Conservation (phyloP, 352 stramenopile genomes). For the Pythium insidiosum region DNA sequence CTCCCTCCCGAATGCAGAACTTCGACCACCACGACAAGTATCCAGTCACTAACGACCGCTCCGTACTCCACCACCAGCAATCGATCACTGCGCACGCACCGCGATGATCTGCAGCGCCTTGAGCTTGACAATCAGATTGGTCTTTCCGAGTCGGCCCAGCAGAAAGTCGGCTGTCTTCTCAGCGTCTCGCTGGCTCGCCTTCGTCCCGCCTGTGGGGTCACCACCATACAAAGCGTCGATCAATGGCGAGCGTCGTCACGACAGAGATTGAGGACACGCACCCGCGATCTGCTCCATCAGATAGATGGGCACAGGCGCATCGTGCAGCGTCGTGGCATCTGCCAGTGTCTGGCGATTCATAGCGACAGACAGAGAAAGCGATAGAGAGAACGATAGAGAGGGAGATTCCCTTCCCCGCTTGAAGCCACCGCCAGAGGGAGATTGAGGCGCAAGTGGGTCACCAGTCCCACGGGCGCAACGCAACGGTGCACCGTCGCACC, state of each 20-base stretch:
- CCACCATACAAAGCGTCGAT: slow-evolving; percentile 2
- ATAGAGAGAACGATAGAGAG: no score
- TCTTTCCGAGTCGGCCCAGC: slow-evolving; percentile 65
- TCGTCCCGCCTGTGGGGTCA: slow-evolving; percentile 40
- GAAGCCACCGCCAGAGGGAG: no score
- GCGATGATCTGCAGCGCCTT: slow-evolving; percentile 83
- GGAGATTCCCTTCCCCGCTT: no score
- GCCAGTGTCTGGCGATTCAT: slow-evolving; percentile 80
- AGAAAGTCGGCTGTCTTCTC: slow-evolving; percentile 80
- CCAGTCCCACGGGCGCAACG: no score
- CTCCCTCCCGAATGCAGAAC: slow-evolving; percentile 73
- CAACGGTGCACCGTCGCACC: no score
- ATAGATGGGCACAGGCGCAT: slow-evolving; percentile 73
- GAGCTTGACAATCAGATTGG: slow-evolving; percentile 79
- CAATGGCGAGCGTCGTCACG: background rate
- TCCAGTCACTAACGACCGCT: no score
- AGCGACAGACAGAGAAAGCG: no score
- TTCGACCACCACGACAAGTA: slow-evolving; percentile 16
- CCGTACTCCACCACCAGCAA: no score
- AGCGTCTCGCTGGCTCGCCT: slow-evolving; percentile 47
- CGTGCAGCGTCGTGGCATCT: slow-evolving; percentile 79
- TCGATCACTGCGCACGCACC: slow-evolving; percentile 23
- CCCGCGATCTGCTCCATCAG: slow-evolving; percentile 81
- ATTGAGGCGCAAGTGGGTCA: no score
- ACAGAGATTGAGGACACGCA: slow-evolving; percentile 17